Conservation (phyloP, 1,284 basidiomycete species). For the Moniliophthora roreri region DNA sequence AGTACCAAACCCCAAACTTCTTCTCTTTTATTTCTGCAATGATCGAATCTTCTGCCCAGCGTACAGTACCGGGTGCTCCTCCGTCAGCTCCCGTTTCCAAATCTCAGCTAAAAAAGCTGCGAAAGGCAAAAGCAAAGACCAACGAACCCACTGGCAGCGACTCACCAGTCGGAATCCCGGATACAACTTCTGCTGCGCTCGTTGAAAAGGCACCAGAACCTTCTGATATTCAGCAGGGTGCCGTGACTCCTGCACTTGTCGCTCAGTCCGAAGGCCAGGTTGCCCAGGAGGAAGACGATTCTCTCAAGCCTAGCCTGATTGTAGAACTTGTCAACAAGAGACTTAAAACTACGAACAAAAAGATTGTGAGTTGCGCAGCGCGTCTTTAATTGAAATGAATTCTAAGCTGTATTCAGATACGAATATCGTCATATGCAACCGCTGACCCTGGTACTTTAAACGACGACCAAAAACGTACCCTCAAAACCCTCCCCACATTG, state of each 20-base stretch:
- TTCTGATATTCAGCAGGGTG: slow-evolving; percentile 47
- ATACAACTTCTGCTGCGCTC: slow-evolving; percentile 45
- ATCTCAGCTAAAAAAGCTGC: slow-evolving; percentile 63
- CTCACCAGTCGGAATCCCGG: slow-evolving; percentile 38
- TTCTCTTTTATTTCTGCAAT: slow-evolving; percentile 32
- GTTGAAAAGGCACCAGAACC: slow-evolving; percentile 51
- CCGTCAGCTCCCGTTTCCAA: slow-evolving; percentile 57
- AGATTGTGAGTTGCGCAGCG: slow-evolving; percentile 62
- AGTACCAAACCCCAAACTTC: slow-evolving; percentile 7
- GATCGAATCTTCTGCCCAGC: slow-evolving; percentile 46
- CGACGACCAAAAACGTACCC: slow-evolving; percentile 75
- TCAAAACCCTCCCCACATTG: slow-evolving; percentile 70
- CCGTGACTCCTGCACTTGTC: slow-evolving; percentile 46
- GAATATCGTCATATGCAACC: slow-evolving; percentile 68
- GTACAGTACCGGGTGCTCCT: slow-evolving; percentile 74
- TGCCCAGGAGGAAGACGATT: slow-evolving; percentile 39
- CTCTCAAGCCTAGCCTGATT: slow-evolving; percentile 61
- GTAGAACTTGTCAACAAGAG: slow-evolving; percentile 79
- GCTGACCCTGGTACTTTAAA: slow-evolving; percentile 73
- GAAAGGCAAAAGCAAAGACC: slow-evolving; percentile 51
- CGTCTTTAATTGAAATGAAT: slow-evolving; percentile 10
- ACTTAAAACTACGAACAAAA: slow-evolving; percentile 74
- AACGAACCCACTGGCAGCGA: slow-evolving; percentile 31
- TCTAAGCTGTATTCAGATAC: slow-evolving; percentile 45
- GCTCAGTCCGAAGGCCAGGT: slow-evolving; percentile 41